Base-by-base conservation (phyloP, 441 rosid genomes). In the Melastoma candidum region DNA sequence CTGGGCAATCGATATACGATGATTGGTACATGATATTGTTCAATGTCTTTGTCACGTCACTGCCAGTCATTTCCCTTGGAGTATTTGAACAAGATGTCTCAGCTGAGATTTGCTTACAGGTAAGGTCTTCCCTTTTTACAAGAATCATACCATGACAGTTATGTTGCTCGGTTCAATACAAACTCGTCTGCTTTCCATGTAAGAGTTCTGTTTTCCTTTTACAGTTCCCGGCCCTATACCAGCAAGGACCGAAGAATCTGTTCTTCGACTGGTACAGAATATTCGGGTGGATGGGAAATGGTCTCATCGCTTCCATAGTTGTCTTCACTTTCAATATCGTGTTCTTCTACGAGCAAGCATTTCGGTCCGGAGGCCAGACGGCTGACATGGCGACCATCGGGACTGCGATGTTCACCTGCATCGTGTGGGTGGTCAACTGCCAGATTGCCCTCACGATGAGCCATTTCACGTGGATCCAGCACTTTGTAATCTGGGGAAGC, bases 381-480 rank as follows among this genome's bases (percentile, higher is more conserved):
- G 95, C 95, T 8, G 97, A 94, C 71, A 87, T 94, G 97, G 79
- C 84, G 29, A 77, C 70, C 1, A 74, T 87, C 8, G 99, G 99
- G 22, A 84, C 99, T 0, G 79, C 96, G 7, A 94, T 90, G 95
- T 90, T 94, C 77, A 85, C 99, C 32, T 85, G 97, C 79, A 84
- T 94, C 48, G 73, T 94, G 12, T 87, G 95, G 80, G 85, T 85
- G 14, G 96, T 94, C 51, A 94, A 94, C 64, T 83, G 78, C 71
- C 97, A 94, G 75, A 94, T 94, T 26, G 96, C 97, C 0, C 89
- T 94, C 49, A 85, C 85, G 0, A 81, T 94, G 81, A 85, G 92
- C 77, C 99, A 90, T 74, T 94, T 87, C 77, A 94, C 99, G 55
- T 94, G 99, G 99, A 90, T 90, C 65, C 99, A 94, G 55, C 99